These are phyloP conservation scores for Hypoxylon rubiginosum DNA, from an alignment of 2,329 filamentous ascomycete species.

Conservation along the genomic window DNA sequence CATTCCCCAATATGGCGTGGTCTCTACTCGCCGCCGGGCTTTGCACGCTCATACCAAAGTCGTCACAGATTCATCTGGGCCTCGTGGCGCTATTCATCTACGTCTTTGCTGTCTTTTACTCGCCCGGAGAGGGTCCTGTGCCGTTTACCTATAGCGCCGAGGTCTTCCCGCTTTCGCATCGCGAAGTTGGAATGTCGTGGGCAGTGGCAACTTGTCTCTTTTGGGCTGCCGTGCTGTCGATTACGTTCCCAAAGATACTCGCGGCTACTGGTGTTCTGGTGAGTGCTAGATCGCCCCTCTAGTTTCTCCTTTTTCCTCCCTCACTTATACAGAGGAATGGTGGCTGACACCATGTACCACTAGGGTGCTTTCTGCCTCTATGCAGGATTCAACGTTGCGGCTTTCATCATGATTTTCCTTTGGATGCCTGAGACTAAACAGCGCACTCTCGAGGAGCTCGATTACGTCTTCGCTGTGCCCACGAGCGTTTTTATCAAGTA, in stretches of 20 bases:
- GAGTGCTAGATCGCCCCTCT: slow-evolving; percentile 8
- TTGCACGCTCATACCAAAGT: slow-evolving; percentile 41
- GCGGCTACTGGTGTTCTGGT: slow-evolving; percentile 55
- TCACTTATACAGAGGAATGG: slow-evolving; percentile 4
- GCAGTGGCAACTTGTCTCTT: slow-evolving; percentile 58
- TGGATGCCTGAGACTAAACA: slow-evolving; percentile 57
- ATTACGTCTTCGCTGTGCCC: slow-evolving; percentile 40
- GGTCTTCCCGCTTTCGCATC: slow-evolving; percentile 72
- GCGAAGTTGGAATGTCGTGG: slow-evolving; percentile 71
- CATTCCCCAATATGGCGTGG: slow-evolving; percentile 74
- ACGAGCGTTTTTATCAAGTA: slow-evolving; percentile 39
- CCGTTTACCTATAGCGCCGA: slow-evolving; percentile 76
- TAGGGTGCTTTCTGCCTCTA: slow-evolving; percentile 62
- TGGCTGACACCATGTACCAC: slow-evolving; percentile 17
- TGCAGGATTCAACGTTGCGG: slow-evolving; percentile 60
- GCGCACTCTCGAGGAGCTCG: slow-evolving; percentile 42
- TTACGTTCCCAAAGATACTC: slow-evolving; percentile 61
- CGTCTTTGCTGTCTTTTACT: slow-evolving; percentile 67
- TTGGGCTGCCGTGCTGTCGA: slow-evolving; percentile 54
- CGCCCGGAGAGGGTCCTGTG: slow-evolving; percentile 56
- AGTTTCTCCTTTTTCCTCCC: neutral
- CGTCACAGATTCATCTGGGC: slow-evolving; percentile 60
- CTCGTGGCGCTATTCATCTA: slow-evolving; percentile 73
- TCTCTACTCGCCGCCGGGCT: slow-evolving; percentile 65
- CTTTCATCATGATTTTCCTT: slow-evolving; percentile 57